Conservation (phyloP, 768 basidiomycete species). For the Jaapia argillacea region DNA sequence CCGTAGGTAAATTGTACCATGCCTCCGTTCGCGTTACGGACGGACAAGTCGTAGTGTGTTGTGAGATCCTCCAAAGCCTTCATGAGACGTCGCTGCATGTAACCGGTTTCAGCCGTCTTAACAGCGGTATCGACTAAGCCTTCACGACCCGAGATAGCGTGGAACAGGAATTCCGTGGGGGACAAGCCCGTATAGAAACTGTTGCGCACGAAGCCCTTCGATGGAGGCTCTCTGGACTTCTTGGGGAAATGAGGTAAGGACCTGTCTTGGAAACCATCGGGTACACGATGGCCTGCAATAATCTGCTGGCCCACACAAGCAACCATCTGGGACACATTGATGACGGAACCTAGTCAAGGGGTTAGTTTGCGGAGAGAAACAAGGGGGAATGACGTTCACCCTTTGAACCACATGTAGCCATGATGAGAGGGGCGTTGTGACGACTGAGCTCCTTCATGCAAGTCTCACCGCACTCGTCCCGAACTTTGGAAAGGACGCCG, state of each 20-base stretch:
- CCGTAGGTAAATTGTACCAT: slow-evolving; percentile 97
- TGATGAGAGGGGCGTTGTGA: slow-evolving; percentile 94
- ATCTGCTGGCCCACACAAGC: slow-evolving; percentile 99
- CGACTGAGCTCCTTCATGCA: slow-evolving; percentile 98
- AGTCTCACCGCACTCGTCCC: slow-evolving; percentile 92
- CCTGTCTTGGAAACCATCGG: slow-evolving; percentile 97
- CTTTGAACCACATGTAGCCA: slow-evolving; percentile 99
- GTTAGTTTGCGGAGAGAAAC: neutral
- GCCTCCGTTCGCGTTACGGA: slow-evolving; percentile 89
- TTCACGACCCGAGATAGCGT: slow-evolving; percentile 97
- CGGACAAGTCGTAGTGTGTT: slow-evolving; percentile 91
- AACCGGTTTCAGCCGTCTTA: slow-evolving; percentile 99
- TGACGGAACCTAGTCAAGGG: slow-evolving; percentile 75
- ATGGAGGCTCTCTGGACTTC: slow-evolving; percentile 91
- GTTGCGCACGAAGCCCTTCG: slow-evolving; percentile 97
- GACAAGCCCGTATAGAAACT: slow-evolving; percentile 90
- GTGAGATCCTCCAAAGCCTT: slow-evolving; percentile 97
- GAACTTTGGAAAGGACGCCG: slow-evolving; percentile 85
- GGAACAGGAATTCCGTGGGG: slow-evolving; percentile 96
- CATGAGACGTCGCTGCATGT: slow-evolving; percentile 99
- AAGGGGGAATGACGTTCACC: slow-evolving; percentile 34
- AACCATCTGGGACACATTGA: slow-evolving; percentile 99
- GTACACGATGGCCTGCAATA: slow-evolving; percentile 95
- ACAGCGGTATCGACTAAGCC: slow-evolving; percentile 99
- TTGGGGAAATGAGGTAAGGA: slow-evolving; percentile 98